Conservation (phyloP, 768 basidiomycete genomes). For the Antrodiella citrinella region DNA sequence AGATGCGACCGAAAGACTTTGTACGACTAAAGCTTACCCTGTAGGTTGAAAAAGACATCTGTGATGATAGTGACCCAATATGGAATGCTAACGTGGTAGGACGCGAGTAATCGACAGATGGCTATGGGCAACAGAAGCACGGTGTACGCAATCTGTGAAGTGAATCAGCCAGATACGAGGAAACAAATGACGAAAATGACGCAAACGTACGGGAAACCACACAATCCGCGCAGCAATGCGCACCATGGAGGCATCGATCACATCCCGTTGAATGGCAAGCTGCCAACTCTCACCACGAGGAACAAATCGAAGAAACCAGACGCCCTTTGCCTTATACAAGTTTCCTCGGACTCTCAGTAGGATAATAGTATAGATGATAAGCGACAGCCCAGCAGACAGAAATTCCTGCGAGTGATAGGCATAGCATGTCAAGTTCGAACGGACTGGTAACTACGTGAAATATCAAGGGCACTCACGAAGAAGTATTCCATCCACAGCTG, state of each 20-base stretch:
- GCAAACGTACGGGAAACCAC: constrained; percentile 18
- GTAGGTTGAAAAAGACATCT: constrained; percentile 27
- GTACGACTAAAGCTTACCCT: constrained; percentile 13
- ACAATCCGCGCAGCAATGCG: constrained; percentile 25
- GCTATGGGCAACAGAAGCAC: constrained; percentile 27
- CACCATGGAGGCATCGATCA: constrained; percentile 25
- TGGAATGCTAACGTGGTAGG: constrained; percentile 22
- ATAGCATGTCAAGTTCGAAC: neutral
- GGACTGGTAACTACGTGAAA: too few relatives aligned
- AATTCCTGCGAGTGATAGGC: constrained; percentile 24
- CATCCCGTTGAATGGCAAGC: constrained; percentile 24
- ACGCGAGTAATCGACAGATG: constrained; percentile 23
- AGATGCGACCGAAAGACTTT: neutral
- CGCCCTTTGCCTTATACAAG: constrained; percentile 15
- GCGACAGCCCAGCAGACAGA: constrained; percentile 24
- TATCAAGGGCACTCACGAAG: constrained; percentile 24
- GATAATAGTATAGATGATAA: constrained; percentile 25
- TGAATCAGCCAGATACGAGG: constrained; percentile 16
- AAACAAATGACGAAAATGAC: neutral
- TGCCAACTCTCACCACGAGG: constrained; percentile 24
- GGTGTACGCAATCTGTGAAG: constrained; percentile 22
- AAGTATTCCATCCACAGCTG: constrained; percentile 37
- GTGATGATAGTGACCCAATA: constrained; percentile 23
- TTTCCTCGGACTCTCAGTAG: constrained; percentile 32
- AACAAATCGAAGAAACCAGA: constrained; percentile 25